Base-by-base conservation (phyloP, 1,139 yeast species). In the Tardiomyces digboiensis region DNA sequence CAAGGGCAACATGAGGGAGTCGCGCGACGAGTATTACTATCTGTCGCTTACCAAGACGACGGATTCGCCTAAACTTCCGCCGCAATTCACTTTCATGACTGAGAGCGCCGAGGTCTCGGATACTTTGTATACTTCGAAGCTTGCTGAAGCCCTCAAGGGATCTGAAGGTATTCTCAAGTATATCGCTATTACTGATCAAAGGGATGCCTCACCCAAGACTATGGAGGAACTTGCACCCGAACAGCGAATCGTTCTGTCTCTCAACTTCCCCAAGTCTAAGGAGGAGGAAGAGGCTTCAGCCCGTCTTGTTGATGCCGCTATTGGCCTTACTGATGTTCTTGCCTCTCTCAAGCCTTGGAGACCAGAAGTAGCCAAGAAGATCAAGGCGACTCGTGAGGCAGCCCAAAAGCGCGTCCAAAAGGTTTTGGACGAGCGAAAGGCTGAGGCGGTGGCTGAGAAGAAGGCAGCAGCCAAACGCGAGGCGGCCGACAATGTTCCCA, bases 81-180 rank as follows among this genome's bases (percentile, higher is more conserved):
- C 83, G 46, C 53, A 53, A 42, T 83, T 75, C 60, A 95, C 88
- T 19, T 86, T 79, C 67, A 89, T 91, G 98, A 74, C 86, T 56
- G 98, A 91, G 70, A 78, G 78, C 46, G 75, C 79, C 49, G 97
- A 89, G 61, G 72, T 86, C 65, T 87, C 82, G 55, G 87, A 80
- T 7, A 70, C 76, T 52, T 66, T 83, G 47, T 71, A 74, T 52
- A 71, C 78, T 42, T 71, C 78, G 47, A 75, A 72, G 46, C 65
- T 78, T 39, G 64, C 71, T 36, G 74, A 74, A 46, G 69, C 76
- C 26, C 61, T 84, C 50, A 55, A 60, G 13, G 70, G 71, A 46
- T 67, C 82, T 46, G 76, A 78, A 39, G 62, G 71, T 8, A 66
- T 76, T 44, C 66, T 89, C 56, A 78, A 79, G 57, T 82, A 63